phyloP scores from a whole-genome alignment of 805 yeast genomes.

The Candida ulmi region DNA sequence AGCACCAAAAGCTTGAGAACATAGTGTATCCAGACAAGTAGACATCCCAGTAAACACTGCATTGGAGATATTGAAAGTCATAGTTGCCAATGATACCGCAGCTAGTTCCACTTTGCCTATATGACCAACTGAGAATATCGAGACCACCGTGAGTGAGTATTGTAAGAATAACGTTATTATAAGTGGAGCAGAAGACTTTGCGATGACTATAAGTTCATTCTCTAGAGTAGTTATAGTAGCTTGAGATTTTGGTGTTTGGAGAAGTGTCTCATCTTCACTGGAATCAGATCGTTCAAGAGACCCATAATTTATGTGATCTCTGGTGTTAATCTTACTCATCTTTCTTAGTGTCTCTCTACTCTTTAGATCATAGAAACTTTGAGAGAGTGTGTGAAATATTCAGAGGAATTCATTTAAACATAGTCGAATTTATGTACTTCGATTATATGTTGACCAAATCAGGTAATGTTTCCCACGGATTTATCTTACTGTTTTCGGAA shows the following conservation, averaged over 20 bases:
- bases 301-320: neutral
- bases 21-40: constrained; percentile 68
- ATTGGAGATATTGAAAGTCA: constrained; percentile 67
- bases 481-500: too few relatives aligned
- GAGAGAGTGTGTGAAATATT: too few relatives aligned
- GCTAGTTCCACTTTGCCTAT: constrained; percentile 67
- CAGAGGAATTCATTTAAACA: too few relatives aligned
- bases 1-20: constrained; percentile 76
- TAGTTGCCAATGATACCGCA: constrained; percentile 66
- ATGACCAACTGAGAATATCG: constrained; percentile 73
- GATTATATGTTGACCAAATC: too few relatives aligned
- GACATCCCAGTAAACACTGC: constrained; percentile 67
- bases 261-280: neutral
- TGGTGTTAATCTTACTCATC: too few relatives aligned
- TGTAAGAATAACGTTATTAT: constrained; percentile 67
- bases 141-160: constrained; percentile 68
- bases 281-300: neutral
- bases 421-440: too few relatives aligned
- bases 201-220: constrained; percentile 28
- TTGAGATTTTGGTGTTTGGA: neutral
- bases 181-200: constrained; percentile 47
- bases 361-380: too few relatives aligned
- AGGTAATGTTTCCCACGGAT: too few relatives aligned
- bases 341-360: neutral
- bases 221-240: constrained; percentile 1